phyloP scores from a whole-genome alignment of 1,284 basidiomycete genomes.

The Ganoderma sinense region DNA sequence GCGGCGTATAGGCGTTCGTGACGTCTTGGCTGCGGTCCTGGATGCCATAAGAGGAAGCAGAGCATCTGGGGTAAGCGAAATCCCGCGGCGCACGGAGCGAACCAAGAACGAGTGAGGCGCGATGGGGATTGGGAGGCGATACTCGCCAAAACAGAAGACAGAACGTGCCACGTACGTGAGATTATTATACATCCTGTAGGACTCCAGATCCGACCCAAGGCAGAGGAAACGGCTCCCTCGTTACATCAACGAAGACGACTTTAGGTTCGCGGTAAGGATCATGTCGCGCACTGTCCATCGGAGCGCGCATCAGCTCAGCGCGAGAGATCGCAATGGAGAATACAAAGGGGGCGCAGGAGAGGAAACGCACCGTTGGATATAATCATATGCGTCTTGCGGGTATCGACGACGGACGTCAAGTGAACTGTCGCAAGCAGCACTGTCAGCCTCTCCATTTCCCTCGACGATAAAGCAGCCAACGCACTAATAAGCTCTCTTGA shows the following conservation, averaged over 20 bases:
- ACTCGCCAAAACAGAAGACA: neutral
- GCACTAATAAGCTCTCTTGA: constrained; percentile 74
- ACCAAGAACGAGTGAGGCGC: neutral
- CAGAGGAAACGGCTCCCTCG: neutral
- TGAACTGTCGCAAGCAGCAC: constrained; percentile 57
- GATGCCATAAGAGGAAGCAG: neutral
- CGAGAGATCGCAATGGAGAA: neutral
- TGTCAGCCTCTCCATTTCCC: neutral
- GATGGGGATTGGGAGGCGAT: neutral
- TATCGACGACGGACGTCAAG: constrained; percentile 81
- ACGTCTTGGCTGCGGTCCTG: constrained; percentile 6
- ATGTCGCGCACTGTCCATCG: constrained; percentile 49
- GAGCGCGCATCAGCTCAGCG: neutral
- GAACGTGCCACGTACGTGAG: neutral
- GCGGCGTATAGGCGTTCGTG: neutral
- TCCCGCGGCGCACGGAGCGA: neutral
- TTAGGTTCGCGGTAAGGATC: constrained; percentile 50
- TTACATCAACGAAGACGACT: constrained; percentile 42
- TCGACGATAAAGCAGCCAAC: constrained; percentile 33
- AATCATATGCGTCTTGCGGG: constrained; percentile 48
- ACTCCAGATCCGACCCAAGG: constrained; percentile 5
- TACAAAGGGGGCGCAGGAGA: neutral
- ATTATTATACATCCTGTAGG: constrained; percentile 7
- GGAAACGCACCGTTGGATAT: constrained; percentile 47
- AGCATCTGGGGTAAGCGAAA: neutral